Evolutionary conservation across 192 early-diverging fungal genomes (phyloP).

Genomic region (Backusella mclennaniae): DNA sequence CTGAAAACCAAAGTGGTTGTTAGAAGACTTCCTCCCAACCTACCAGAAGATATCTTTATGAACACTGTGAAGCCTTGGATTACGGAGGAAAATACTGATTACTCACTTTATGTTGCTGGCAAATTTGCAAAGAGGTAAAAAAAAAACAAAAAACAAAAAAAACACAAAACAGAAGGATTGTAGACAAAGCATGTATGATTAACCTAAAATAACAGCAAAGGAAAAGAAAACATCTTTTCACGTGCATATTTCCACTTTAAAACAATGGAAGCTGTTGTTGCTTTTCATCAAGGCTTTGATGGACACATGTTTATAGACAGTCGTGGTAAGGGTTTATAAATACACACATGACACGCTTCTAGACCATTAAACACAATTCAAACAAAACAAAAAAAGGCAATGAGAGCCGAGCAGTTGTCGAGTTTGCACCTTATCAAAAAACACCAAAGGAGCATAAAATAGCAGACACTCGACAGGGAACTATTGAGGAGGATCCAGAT

Average conservation of each 20-base stretch:
- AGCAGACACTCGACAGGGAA: conserved; percentile 67
- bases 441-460: conserved; percentile 65
- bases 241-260: conserved; percentile 78
- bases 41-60: conserved; percentile 71
- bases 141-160: too few relatives aligned
- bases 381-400: conserved; percentile 46
- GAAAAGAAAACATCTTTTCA: conserved; percentile 69
- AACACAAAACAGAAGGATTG: background rate
- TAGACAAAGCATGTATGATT: background rate
- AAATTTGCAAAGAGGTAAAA: conserved; percentile 74
- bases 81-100: conserved; percentile 45
- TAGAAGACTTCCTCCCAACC: conserved; percentile 70
- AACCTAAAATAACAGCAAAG: conserved; percentile 48
- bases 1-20: conserved; percentile 72
- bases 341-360: background rate
- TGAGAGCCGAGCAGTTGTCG: conserved; percentile 70
- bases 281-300: conserved; percentile 74
- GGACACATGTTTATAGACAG: conserved; percentile 76
- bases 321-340: conserved; percentile 37
- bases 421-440: conserved; percentile 79
- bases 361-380: background rate
- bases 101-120: conserved; percentile 58
- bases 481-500: conserved; percentile 78
- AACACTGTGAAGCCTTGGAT: conserved; percentile 59
- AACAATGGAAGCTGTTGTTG: conserved; percentile 59